Base-by-base conservation (phyloP, 371 early-diverging fungal genomes). In the Rhizopus microsporus region DNA sequence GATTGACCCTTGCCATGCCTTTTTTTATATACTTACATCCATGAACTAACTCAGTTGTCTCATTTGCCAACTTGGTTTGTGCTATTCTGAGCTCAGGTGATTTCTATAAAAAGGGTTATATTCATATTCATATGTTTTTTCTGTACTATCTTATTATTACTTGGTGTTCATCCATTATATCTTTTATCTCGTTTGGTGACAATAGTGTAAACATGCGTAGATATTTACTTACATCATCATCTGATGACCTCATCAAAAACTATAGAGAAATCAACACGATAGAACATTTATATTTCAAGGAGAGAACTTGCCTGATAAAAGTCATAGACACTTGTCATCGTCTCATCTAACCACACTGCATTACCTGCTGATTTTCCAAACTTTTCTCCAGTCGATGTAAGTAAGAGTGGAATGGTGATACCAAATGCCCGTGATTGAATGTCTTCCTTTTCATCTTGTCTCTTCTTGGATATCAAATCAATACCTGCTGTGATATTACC, bases 281-380 rank as follows among this genome's bases (percentile, higher is more conserved):
- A 34, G 30, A 35, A 17, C 23, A 15, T n/a, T 7, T n/a, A 13
- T 12, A 7, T 7, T 12, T 43, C 15, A 43, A 10, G 44, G 7
- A 31, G 23, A 32, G 39, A 4, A 13, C 7, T 40, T 70, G 89
- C 91, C 82, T 97, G 97, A 72, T 93, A 97, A 56, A 96, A 89
- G 56, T 96, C 95, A 69, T 87, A 97, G 1, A 83, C 72, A 38
- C 93, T 90, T 0, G 93, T 86, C 82, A 87, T 83, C 1, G 59
- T 68, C 38, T 84, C 81, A 71, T 94, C 92, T 54, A 97, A 68
- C 97, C 97, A 97, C 16, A 97, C 81, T 3, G 96, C 97, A 63
- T 96, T 96, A 35, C 96, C 97, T 4, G 93, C 95, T 39, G 92
- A 91, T 74, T 97, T 97, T 29, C 98, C 97, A 82, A 95, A 95